These are phyloP conservation scores for Rubroshorea leprosula DNA, from an alignment of 345 rosid species.

Conservation along the genomic window DNA sequence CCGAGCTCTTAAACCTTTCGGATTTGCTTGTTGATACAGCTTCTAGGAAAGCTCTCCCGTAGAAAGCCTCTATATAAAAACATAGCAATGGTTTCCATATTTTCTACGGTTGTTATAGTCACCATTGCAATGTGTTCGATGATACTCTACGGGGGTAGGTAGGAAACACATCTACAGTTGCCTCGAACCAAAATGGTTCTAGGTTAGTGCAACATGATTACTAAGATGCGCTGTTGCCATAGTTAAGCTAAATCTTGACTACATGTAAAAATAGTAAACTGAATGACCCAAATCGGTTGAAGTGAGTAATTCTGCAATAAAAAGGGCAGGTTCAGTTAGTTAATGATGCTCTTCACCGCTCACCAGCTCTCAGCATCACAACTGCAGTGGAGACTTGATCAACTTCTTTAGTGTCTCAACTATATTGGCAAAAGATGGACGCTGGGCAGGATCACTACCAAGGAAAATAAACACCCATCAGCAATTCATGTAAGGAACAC, in stretches of 20 bases:
- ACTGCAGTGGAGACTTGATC: slow-evolving; percentile 66
- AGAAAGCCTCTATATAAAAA: not conserved
- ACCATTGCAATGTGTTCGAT: not conserved
- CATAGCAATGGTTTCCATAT: not conserved
- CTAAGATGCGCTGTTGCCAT: not conserved
- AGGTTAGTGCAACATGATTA: slow-evolving; percentile 4
- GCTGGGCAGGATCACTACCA: slow-evolving; percentile 63
- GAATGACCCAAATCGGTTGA: not conserved
- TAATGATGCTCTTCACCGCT: not conserved
- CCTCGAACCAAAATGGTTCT: not conserved
- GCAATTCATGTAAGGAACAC: not conserved
- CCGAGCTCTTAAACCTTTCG: slow-evolving; percentile 16
- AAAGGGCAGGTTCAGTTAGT: not conserved
- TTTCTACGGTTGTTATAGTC: not conserved
- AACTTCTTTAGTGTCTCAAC: slow-evolving; percentile 71
- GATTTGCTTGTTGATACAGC: slow-evolving; percentile 3
- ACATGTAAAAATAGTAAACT: not conserved
- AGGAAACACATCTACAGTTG: slow-evolving; percentile 2
- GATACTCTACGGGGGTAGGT: slow-evolving; percentile 6
- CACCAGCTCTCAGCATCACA: slow-evolving; percentile 62
- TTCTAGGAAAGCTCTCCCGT: slow-evolving; percentile 2
- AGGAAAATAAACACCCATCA: slow-evolving; percentile 4
- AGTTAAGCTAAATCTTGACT: too few relatives aligned
- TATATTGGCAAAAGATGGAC: slow-evolving; percentile 65
- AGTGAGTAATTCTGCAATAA: not conserved